A percentile compares a stretch with the other conserved stretches of the same genome.
phyloP scores from a whole-genome alignment of 23 red algal genomes.

The Chondrus crispus region DNA sequence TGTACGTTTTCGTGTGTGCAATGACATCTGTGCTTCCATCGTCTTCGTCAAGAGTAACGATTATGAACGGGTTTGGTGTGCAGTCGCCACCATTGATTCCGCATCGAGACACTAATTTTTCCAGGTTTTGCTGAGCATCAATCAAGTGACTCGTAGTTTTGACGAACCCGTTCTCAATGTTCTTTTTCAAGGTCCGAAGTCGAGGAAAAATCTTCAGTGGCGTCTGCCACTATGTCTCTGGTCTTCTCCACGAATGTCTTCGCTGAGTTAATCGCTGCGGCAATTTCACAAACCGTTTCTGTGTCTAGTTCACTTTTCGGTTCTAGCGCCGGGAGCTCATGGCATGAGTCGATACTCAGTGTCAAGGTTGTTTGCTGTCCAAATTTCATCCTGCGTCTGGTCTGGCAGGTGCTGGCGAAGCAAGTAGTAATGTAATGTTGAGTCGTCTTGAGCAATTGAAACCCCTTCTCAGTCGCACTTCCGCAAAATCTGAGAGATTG shows the following conservation, averaged over 20 bases:
- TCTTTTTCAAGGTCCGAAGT: not conserved
- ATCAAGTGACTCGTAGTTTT: not conserved
- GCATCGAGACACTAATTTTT: not conserved
- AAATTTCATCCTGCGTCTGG: not conserved
- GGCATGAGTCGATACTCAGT: not conserved
- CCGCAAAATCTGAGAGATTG: too few relatives aligned
- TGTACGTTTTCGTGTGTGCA: not conserved
- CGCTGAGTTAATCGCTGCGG: not conserved
- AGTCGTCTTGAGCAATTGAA: too few relatives aligned
- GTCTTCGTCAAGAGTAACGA: not conserved
- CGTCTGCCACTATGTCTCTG: not conserved
- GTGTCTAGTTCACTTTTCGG: not conserved
- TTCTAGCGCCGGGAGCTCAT: not conserved
- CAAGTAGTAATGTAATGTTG: too few relatives aligned
- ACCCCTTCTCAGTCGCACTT: too few relatives aligned
- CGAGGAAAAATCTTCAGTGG: not conserved
- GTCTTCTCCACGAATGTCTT: not conserved
- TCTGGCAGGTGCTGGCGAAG: too few relatives aligned
- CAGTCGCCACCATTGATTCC: not conserved
- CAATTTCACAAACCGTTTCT: not conserved
- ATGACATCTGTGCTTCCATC: not conserved
- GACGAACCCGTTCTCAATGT: not conserved
- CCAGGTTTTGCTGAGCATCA: not conserved
- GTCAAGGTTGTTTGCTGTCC: not conserved
- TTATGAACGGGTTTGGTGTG: not conserved